A percentile compares a stretch with the other conserved stretches of the same genome.
Conservation (phyloP, 768 basidiomycete genomes). For the Cubamyces lactineus region DNA sequence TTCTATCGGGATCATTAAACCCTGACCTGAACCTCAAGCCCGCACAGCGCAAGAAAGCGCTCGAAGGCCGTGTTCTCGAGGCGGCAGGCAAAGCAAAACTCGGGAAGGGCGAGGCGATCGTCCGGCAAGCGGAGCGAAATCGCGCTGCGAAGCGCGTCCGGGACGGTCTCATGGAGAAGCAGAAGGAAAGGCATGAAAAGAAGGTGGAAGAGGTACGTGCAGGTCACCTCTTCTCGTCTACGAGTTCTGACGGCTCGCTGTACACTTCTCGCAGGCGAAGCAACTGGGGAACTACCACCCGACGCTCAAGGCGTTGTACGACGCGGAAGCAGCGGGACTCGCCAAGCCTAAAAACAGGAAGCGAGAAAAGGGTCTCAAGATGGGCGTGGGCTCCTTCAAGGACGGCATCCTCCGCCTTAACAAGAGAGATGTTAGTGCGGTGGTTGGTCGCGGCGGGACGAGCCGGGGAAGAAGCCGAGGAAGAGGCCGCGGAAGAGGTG, state of each 20-base stretch:
- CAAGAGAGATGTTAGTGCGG: slow-evolving; percentile 56
- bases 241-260: no score
- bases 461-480: slow-evolving; percentile 23
- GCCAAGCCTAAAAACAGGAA: slow-evolving; percentile 40
- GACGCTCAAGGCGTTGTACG: slow-evolving; percentile 68
- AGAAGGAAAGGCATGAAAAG: slow-evolving; percentile 55
- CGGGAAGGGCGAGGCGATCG: slow-evolving; percentile 70
- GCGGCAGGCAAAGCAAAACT: slow-evolving; percentile 67
- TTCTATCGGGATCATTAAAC: slow-evolving; percentile 74
- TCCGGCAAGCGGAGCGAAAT: slow-evolving; percentile 66
- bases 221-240: neutral
- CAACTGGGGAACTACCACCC: slow-evolving; percentile 86
- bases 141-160: slow-evolving; percentile 74
- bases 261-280: slow-evolving; percentile 59
- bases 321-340: slow-evolving; percentile 35
- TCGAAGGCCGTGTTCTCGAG: slow-evolving; percentile 79
- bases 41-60: slow-evolving; percentile 71
- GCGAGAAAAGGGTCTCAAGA: slow-evolving; percentile 66
- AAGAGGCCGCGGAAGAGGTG: slow-evolving; percentile 33
- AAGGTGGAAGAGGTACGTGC: slow-evolving; percentile 67
- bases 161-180: slow-evolving; percentile 67
- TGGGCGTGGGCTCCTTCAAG: slow-evolving; percentile 80
- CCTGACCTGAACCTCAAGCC: slow-evolving; percentile 62
- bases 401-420: slow-evolving; percentile 70
- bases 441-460: slow-evolving; percentile 30